These are phyloP conservation scores for Pisolithus tinctorius DNA, from an alignment of 768 basidiomycete species.

Conservation along the genomic window DNA sequence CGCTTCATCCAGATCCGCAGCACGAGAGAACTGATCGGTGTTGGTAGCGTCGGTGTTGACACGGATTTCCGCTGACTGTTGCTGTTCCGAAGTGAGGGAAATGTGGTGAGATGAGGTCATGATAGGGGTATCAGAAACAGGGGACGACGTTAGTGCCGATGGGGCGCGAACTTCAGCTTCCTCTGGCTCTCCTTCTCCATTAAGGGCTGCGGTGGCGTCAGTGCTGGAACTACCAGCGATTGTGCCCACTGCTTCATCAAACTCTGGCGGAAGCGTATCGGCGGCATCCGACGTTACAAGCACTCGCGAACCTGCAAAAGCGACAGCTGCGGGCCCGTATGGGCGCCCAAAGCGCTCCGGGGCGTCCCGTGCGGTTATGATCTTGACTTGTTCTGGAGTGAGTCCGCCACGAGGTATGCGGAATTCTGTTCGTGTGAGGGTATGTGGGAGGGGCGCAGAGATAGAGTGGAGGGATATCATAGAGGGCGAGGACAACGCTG, in stretches of 20 bases:
- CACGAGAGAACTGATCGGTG: too few relatives aligned
- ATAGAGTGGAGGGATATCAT: constrained; percentile 68
- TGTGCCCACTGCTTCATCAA: constrained; percentile 27
- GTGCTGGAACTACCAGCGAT: not conserved
- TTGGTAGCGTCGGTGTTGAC: not conserved
- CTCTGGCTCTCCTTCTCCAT: not conserved
- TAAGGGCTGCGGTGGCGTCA: not conserved
- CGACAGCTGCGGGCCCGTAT: constrained; percentile 68
- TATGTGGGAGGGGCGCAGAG: constrained; percentile 71
- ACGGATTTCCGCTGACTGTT: not conserved
- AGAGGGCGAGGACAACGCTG: constrained; percentile 50
- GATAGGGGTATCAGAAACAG: not conserved
- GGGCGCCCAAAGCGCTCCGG: constrained; percentile 69
- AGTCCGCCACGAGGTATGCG: constrained; percentile 44
- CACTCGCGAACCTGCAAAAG: constrained; percentile 45
- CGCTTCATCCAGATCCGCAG: not conserved
- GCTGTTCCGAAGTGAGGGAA: not conserved
- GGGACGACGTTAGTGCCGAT: not conserved
- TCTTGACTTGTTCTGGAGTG: constrained; percentile 50
- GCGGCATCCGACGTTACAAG: constrained; percentile 25
- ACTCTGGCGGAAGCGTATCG: constrained; percentile 41
- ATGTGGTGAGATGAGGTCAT: not conserved
- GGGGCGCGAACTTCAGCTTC: not conserved
- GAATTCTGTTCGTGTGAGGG: constrained; percentile 63
- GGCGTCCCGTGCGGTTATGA: constrained; percentile 62